Evolutionary conservation across 345 rosid species (phyloP).

Genomic region (Cardamine resedifolia): DNA sequence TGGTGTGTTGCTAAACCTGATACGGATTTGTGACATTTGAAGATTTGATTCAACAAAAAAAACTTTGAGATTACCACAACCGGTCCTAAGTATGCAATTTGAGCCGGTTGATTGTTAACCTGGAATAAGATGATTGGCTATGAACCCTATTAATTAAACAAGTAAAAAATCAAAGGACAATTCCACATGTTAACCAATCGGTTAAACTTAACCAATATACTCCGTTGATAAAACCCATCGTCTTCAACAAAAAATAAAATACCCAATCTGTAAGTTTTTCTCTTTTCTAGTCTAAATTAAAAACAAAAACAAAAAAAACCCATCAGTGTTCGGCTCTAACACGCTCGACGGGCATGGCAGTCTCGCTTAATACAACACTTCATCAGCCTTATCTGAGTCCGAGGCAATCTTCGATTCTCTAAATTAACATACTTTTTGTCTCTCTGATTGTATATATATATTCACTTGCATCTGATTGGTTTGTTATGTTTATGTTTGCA

Average conservation of each 20-base stretch:
- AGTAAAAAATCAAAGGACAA: not conserved
- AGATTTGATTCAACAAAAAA: not conserved
- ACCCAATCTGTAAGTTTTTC: constrained; percentile 27
- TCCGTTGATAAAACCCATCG: constrained; percentile 27
- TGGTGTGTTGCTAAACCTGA: not conserved
- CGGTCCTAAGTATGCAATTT: not conserved
- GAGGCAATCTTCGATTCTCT: constrained; percentile 41
- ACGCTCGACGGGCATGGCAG: constrained; percentile 52
- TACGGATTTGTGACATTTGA: not conserved
- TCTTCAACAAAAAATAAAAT: constrained; percentile 2
- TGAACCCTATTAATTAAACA: not conserved
- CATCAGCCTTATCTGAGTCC: constrained; percentile 59
- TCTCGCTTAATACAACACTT: constrained; percentile 51
- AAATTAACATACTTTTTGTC: not conserved
- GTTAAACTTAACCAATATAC: constrained; percentile 16
- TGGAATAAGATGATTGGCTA: not conserved
- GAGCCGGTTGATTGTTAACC: not conserved
- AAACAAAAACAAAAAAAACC: not conserved
- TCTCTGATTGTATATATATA: not conserved
- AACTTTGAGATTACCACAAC: not conserved
- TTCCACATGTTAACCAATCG: constrained; percentile 18
- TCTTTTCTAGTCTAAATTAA: not conserved
- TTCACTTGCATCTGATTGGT: constrained; percentile 17
- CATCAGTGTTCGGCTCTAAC: constrained; percentile 17
- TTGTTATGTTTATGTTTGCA: constrained; percentile 33